Evolutionary conservation across 2,329 filamentous ascomycete species (phyloP), one percentile per base, ranked within the genome.

Genomic region (Fusarium sp.): DNA sequence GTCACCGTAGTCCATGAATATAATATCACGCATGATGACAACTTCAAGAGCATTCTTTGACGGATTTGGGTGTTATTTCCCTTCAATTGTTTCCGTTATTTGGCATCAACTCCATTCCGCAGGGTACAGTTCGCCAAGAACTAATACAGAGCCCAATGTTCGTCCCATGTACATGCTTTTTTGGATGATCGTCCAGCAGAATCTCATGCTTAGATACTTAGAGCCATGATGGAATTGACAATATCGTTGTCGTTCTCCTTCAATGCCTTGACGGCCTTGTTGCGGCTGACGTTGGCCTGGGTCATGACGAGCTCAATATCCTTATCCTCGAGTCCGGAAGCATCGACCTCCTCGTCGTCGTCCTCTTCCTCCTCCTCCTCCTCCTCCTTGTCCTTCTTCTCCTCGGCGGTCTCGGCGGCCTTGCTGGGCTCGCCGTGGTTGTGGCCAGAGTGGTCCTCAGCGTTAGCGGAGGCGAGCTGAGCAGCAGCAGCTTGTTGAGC

Each of bases 181-280:
- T 66, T 73, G 65, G 68, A 69, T 72, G 49, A 65, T 68, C 66
- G 70, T 70, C 66, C 68, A 73, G 68, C 52, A 73, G 62, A 62
- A 59, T 62, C 47, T 72, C 46, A 70, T 70, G 64, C 60, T 82
- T 87, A 95, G 88, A 94, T 91, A 88, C 93, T 94, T 83, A 99
- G 87, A 78, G 95, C 95, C 96, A 99, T 99, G 87, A 99, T 99
- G 79, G 96, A 98, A 90, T 99, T 99, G 88, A 99, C 96, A 87
- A 99, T 99, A 83, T 99, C 96, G 81, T 98, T 98, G 87, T 98
- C 95, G 83, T 99, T 99, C 88, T 98, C 96, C 88, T 94, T 95
- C 82, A 99, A 89, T 63, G 97, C 96, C 88, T 98, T 99, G 87
- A 99, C 91, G 70, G 96, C 96, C 91, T 98, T 98, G 88, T 97